A percentile compares a stretch with the other conserved stretches of the same genome.
Evolutionary conservation across 768 basidiomycete species (phyloP).

Genomic region (Phaeotremella fagi): DNA sequence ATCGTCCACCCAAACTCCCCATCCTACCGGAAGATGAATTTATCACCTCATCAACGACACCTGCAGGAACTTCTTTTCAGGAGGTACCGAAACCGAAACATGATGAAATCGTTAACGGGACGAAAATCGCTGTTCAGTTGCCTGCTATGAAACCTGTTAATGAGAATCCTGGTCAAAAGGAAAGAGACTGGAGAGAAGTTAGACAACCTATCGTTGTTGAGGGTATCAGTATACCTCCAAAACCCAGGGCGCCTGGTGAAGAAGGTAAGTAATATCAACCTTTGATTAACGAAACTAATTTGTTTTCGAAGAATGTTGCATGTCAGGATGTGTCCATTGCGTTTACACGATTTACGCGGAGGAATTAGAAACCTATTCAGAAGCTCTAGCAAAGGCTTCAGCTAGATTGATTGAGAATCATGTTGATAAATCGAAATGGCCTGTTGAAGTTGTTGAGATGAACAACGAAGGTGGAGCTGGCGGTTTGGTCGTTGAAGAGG

Average conservation of each 20-base stretch:
- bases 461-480: slow-evolving; percentile 8
- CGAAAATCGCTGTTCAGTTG: slow-evolving; percentile 13
- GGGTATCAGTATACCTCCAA: slow-evolving; percentile 39
- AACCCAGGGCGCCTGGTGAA: slow-evolving; percentile 42
- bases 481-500: slow-evolving; percentile 5
- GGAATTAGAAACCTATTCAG: slow-evolving; percentile 60
- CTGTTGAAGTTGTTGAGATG: slow-evolving; percentile 52
- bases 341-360: slow-evolving; percentile 85
- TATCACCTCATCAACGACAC: slow-evolving; percentile 28
- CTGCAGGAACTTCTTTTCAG: slow-evolving; percentile 31
- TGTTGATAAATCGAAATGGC: slow-evolving; percentile 66
- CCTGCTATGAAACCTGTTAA: slow-evolving; percentile 33
- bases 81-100: slow-evolving; percentile 29
- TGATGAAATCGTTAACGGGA: not conserved
- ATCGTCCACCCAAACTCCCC: not conserved
- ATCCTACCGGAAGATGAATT: slow-evolving; percentile 12
- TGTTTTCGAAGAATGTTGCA: slow-evolving; percentile 69
- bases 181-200: slow-evolving; percentile 1
- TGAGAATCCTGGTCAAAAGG: not conserved
- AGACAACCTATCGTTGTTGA: slow-evolving; percentile 19
- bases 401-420: slow-evolving; percentile 52
- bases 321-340: slow-evolving; percentile 90
- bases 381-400: slow-evolving; percentile 56
- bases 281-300: slow-evolving; percentile 2
- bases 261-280: slow-evolving; percentile 34